Evolutionary conservation across 1,284 basidiomycete genomes (phyloP), one percentile per base, ranked within the genome.

Genomic region (Caloboletus firmus): DNA sequence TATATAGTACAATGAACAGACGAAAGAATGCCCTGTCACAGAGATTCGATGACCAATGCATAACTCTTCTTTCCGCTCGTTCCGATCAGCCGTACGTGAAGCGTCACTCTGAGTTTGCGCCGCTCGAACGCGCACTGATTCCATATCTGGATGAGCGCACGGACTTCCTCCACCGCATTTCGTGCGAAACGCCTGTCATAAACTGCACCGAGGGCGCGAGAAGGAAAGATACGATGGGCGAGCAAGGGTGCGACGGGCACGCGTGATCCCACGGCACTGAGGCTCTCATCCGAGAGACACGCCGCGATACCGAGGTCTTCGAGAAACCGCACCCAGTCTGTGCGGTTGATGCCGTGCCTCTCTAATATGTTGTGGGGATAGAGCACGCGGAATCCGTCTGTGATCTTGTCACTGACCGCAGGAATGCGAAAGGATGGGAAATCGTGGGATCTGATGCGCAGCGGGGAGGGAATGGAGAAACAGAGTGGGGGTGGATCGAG

Each of bases 51-150:
- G 11, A 68, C 13, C 45, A 69, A 55, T 8, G 49, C 36, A 5
- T 56, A 65, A 3, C 26, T 43, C 34, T 45, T 47, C 52, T 31
- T 59, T 8, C 32, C 22, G n/a, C 34, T 49, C 15, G 18, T 26
- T 11, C 49, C 56, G n/a, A 31, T 39, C 22, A 37, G 31, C 22
- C 24, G 52, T 15, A 49, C 43, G 24, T 57, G 56, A 6, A 72
- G 57, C 15, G 45, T 53, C n/a, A 62, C 67, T 10, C 54, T 55
- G 43, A 73, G 52, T 48, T 70, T 69, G 37, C 67, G 63, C 32
- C 70, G 58, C 50, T 72, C 67, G 12, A 69, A 63, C 6, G 67
- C 70, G 47, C 67, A 61, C 48, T 68, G 57, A 30, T 72, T 71
- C 68, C 68, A 70, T 15, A 72, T 56, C 18, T 52, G 47, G 6